Conservation (phyloP, 495 filamentous ascomycete genomes). For the Neurospora pannonica region DNA sequence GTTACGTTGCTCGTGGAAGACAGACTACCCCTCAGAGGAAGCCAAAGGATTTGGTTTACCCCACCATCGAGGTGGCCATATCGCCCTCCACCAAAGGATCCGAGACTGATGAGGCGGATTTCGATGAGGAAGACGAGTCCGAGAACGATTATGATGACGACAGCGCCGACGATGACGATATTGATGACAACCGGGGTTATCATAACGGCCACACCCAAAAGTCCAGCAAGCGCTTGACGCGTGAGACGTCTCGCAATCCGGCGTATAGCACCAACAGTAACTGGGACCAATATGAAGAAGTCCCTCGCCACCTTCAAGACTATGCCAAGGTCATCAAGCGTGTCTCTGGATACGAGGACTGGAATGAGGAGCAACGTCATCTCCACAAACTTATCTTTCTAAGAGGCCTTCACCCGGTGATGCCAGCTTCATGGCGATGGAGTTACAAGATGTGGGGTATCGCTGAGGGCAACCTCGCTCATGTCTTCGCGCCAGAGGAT, state of each 20-base stretch:
- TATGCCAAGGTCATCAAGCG: conserved; percentile 6
- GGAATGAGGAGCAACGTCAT: conserved; percentile 19
- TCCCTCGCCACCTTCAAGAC: conserved; percentile 10
- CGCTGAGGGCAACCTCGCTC: conserved; percentile 13
- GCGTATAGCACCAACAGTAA: conserved; percentile 13
- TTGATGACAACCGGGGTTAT: neutral
- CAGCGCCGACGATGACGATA: conserved; percentile 1
- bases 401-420: conserved; percentile 22
- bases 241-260: neutral
- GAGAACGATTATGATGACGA: neutral
- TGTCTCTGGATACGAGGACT: conserved; percentile 14
- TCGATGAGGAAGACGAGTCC: neutral
- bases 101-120: neutral
- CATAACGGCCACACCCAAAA: neutral
- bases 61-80: neutral
- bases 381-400: conserved; percentile 21
- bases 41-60: neutral
- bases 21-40: neutral
- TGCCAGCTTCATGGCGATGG: conserved; percentile 21
- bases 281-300: conserved; percentile 17
- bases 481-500: conserved; percentile 14
- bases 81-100: neutral
- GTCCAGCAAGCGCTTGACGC: neutral
- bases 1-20: neutral
- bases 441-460: conserved; percentile 24